Evolutionary conservation across 306 rosid genomes (phyloP).

Genomic region (Citrullus colocynthis): DNA sequence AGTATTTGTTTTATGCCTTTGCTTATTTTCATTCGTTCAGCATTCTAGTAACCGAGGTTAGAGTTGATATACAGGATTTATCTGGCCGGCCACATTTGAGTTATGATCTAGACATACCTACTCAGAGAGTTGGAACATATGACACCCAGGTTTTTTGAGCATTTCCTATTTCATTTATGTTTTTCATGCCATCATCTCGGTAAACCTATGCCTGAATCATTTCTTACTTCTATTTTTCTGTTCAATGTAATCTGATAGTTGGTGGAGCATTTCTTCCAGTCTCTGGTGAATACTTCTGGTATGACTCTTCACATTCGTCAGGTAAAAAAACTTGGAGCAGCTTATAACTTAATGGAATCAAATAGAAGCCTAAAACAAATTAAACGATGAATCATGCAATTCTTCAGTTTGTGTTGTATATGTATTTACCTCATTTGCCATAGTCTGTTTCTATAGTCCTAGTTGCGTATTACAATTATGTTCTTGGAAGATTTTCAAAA

Average conservation of each 20-base stretch:
- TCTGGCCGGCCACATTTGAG: slow-evolving; percentile 86
- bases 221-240: slow-evolving; percentile 4
- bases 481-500: neutral
- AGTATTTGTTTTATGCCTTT: neutral
- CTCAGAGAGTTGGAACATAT: slow-evolving; percentile 82
- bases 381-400: neutral
- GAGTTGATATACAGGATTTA: slow-evolving; percentile 55
- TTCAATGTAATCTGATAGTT: slow-evolving; percentile 25
- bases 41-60: neutral
- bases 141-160: slow-evolving; percentile 70
- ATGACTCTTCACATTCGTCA: slow-evolving; percentile 93
- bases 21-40: neutral
- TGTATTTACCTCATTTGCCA: neutral
- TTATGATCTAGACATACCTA: slow-evolving; percentile 67
- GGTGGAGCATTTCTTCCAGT: slow-evolving; percentile 98
- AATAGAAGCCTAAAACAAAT: neutral
- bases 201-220: neutral
- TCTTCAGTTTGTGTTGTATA: neutral
- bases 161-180: slow-evolving; percentile 1
- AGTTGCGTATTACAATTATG: neutral
- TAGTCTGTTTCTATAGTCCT: neutral
- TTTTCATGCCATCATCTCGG: neutral
- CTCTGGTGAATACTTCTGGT: slow-evolving; percentile 88
- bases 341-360: neutral
- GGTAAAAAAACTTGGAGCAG: slow-evolving; percentile 35